Percentiles rank a stretch among this genome's conserved stretches.
These are phyloP conservation scores for Penicillium odoratum DNA, from an alignment of 495 filamentous ascomycete genomes.

Conservation along the genomic window DNA sequence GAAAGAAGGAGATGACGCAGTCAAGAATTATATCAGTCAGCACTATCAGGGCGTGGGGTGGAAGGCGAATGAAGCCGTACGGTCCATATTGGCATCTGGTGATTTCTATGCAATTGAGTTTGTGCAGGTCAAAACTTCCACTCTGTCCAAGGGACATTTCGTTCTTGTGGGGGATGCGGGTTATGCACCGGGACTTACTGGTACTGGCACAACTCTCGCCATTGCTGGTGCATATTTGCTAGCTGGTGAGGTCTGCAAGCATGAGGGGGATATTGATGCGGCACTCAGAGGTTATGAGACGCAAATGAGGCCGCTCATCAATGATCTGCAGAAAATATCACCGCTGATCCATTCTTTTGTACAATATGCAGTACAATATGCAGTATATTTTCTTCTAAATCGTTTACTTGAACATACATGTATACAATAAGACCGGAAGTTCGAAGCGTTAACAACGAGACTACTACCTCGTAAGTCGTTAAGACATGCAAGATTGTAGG, in stretches of 20 bases:
- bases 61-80: constrained; percentile 36
- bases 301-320: constrained; percentile 42
- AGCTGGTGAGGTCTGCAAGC: constrained; percentile 44
- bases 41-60: constrained; percentile 43
- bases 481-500: too few species aligned
- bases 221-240: constrained; percentile 50
- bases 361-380: too few species aligned
- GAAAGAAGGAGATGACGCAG: constrained; percentile 37
- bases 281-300: constrained; percentile 44
- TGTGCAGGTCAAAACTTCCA: constrained; percentile 45
- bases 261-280: constrained; percentile 28
- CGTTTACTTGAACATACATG: too few species aligned
- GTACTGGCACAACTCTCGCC: constrained; percentile 44
- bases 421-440: background rate
- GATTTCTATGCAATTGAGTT: constrained; percentile 51
- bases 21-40: constrained; percentile 41
- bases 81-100: constrained; percentile 37
- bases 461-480: too few species aligned
- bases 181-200: constrained; percentile 38
- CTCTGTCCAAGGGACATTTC: constrained; percentile 34
- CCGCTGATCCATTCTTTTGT: constrained; percentile 3
- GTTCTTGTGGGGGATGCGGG: constrained; percentile 45
- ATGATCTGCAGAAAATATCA: constrained; percentile 37
- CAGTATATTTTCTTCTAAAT: too few species aligned
- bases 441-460: background rate